Conservation (phyloP, 495 filamentous ascomycete species). For the Xylaria venustula region DNA sequence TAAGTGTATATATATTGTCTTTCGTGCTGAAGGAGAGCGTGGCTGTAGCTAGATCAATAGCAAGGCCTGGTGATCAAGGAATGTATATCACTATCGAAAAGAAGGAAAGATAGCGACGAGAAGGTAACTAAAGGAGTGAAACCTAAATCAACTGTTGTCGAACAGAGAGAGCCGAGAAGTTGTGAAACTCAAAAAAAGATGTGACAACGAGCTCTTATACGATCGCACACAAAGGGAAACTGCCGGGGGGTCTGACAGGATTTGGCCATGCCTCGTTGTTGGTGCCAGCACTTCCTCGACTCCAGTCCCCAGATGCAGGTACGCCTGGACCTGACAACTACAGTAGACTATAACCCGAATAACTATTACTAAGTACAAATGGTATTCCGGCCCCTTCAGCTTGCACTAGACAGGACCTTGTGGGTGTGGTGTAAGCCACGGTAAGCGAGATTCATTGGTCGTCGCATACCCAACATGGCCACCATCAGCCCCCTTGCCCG, state of each 20-base stretch:
- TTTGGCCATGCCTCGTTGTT: background rate
- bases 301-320: constrained; percentile 4
- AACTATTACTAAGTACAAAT: background rate
- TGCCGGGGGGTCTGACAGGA: background rate
- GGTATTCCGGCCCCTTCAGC: background rate
- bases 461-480: background rate
- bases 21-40: constrained; percentile 18
- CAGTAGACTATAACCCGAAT: no score
- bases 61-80: constrained; percentile 24
- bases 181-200: constrained; percentile 10
- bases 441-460: constrained; percentile 3
- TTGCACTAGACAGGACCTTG: background rate
- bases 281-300: background rate
- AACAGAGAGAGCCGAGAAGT: background rate
- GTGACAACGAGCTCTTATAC: constrained; percentile 4
- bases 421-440: background rate
- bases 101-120: constrained; percentile 27
- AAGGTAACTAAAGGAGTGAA: constrained; percentile 23
- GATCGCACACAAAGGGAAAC: background rate
- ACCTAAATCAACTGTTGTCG: constrained; percentile 17
- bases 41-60: constrained; percentile 23
- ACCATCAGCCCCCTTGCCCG: background rate
- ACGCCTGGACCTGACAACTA: background rate
- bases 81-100: constrained; percentile 23
- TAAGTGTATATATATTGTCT: constrained; percentile 8